Conservation (phyloP, 2,329 filamentous ascomycete genomes). For the Botrytis cinerea region DNA sequence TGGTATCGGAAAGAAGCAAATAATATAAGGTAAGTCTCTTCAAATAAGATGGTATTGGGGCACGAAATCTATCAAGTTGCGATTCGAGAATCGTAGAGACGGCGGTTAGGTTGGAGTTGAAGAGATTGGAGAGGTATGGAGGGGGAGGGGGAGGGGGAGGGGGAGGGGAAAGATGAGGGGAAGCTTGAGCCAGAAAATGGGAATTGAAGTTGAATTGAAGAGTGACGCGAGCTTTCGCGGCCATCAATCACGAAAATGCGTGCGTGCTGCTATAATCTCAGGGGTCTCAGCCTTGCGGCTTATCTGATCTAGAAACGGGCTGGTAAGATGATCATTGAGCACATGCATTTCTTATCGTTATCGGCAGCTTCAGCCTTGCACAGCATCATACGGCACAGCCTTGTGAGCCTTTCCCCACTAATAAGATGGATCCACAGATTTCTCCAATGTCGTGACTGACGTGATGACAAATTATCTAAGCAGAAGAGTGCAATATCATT, state of each 20-base stretch:
- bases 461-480: conserved; percentile 1
- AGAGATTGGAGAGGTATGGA: background rate
- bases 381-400: background rate
- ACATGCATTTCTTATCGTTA: background rate
- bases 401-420: background rate
- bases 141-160: background rate
- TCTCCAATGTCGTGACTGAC: background rate
- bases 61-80: background rate
- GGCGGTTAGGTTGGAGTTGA: background rate
- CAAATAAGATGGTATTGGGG: background rate
- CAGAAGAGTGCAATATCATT: background rate
- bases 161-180: background rate
- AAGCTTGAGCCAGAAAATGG: background rate
- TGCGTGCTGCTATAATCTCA: background rate
- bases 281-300: background rate
- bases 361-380: background rate
- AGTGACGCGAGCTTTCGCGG: conserved; percentile 1
- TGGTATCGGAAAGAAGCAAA: background rate
- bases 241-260: conserved; percentile 17
- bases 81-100: background rate
- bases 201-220: conserved; percentile 9
- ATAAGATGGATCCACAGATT: background rate
- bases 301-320: background rate
- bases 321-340: background rate
- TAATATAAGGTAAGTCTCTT: background rate